Evolutionary conservation across 495 filamentous ascomycete genomes (phyloP), one percentile per base, ranked within the genome.

Genomic region (Aspergillus leporis): DNA sequence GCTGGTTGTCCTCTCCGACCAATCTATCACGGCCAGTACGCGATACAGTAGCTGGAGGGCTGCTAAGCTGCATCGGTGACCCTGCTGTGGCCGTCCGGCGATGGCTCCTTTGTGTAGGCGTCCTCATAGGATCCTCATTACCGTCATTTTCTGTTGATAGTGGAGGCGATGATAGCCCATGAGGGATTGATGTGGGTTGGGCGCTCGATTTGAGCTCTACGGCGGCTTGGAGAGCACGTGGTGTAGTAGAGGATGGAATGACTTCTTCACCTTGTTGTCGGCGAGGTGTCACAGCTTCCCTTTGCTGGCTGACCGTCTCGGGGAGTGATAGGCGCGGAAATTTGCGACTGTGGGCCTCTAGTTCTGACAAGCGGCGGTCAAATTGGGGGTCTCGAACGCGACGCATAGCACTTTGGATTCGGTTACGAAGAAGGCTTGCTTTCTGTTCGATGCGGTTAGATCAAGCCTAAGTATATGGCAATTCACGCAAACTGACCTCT

Each of bases 281-380:
- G 71, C 13, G 63, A 40, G 53, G 56, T 28, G 59, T 47, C 8
- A 47, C 43, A 9, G 43, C 51, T 22, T 66, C 60, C 51, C 59
- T 56, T 5, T 62, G 61, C 50, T 53, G 53, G 14, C 56, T 56
- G n/a, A 64, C 59, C 49, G 64, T 58, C 50, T 61, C 58, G 50
- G 70, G 61, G 30, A 65, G 36, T 25, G 75, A 68, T 47, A 78
- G 50, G 21, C 73, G 60, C 36, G 73, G 70, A 30, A 67, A 68
- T 64, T 77, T 77, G 53, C 74, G 74, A 48, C 76, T 77, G 61
- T 77, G 74, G 50, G 68, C 75, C 62, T 79, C 76, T 45, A 78
- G 65, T 25, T 74, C 71, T n/a, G 75, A 77, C 28, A 79, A 53
- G n/a, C 74, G 67, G 12, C 77, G 77, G 56, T 79, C 77, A 51